Conservation (phyloP, 2,329 filamentous ascomycete species). For the Parastagonospora nodorum region DNA sequence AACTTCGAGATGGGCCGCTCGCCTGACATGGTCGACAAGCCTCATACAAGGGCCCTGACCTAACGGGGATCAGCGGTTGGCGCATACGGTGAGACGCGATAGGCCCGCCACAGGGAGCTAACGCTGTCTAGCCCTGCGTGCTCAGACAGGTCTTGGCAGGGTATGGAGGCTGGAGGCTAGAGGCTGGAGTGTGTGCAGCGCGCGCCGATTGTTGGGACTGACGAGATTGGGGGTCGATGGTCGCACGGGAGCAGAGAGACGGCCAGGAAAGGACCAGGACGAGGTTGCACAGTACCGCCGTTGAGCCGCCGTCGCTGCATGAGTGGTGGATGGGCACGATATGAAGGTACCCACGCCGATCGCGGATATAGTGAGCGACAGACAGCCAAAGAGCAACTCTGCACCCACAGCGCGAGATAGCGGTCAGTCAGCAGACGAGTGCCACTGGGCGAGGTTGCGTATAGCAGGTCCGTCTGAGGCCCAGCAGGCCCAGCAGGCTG, state of each 20-base stretch:
- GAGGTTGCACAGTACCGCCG: constrained; percentile 14
- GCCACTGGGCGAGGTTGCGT: not conserved
- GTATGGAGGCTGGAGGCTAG: constrained; percentile 21
- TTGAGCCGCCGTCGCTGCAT: constrained; percentile 13
- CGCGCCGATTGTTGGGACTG: constrained; percentile 11
- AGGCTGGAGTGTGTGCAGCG: constrained; percentile 42
- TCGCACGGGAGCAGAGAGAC: not conserved
- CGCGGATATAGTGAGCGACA: constrained; percentile 8
- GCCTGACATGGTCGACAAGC: constrained; percentile 4
- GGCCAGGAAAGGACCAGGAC: constrained; percentile 6
- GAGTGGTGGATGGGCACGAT: not conserved
- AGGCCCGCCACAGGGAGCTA: constrained; percentile 25
- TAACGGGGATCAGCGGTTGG: constrained; percentile 38
- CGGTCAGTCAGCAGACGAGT: constrained; percentile 2
- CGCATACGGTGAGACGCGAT: constrained; percentile 19
- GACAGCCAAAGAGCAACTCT: not conserved
- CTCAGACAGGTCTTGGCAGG: constrained; percentile 28
- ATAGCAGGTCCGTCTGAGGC: constrained; percentile 9
- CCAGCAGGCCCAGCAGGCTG: constrained; percentile 11
- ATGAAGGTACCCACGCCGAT: constrained; percentile 9
- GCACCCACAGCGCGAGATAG: constrained; percentile 4
- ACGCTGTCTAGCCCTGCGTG: constrained; percentile 28
- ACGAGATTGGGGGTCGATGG: not conserved
- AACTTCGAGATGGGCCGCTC: not conserved
- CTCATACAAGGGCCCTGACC: constrained; percentile 26